Percentiles rank a stretch among this genome's conserved stretches.
Evolutionary conservation across 2,329 filamentous ascomycete genomes (phyloP).

Genomic region (Aspergillus amoenus): DNA sequence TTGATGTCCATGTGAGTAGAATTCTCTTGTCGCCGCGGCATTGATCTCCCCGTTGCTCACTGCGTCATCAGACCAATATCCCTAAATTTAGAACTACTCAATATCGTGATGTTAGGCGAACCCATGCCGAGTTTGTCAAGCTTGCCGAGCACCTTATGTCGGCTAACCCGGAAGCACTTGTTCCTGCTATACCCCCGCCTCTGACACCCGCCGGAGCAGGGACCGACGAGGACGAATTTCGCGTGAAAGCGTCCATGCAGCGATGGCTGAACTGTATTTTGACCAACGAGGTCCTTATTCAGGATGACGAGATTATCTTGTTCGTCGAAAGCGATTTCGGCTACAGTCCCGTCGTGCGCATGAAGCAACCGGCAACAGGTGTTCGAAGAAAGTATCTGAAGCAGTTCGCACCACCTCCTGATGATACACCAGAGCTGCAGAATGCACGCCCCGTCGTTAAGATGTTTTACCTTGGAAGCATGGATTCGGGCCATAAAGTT

Average conservation of each 20-base stretch:
- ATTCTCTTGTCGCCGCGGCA: background rate
- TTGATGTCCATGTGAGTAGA: slow-evolving; percentile 85
- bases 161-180: slow-evolving; percentile 92
- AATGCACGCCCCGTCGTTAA: slow-evolving; percentile 90
- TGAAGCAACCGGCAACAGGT: slow-evolving; percentile 95
- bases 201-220: slow-evolving; percentile 90
- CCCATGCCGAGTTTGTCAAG: slow-evolving; percentile 94
- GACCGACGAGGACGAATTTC: slow-evolving; percentile 89
- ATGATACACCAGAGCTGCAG: slow-evolving; percentile 92
- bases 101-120: slow-evolving; percentile 92
- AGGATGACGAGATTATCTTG: slow-evolving; percentile 94
- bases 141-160: slow-evolving; percentile 95
- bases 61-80: slow-evolving; percentile 77
- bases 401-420: slow-evolving; percentile 95
- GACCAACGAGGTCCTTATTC: slow-evolving; percentile 85
- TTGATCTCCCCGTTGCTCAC: slow-evolving; percentile 3
- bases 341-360: slow-evolving; percentile 91
- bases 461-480: slow-evolving; percentile 88
- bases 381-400: slow-evolving; percentile 94
- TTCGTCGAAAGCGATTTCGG: slow-evolving; percentile 99
- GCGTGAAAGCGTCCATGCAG: slow-evolving; percentile 87
- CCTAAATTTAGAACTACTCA: slow-evolving; percentile 96
- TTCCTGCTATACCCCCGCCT: slow-evolving; percentile 93
- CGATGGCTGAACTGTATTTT: slow-evolving; percentile 95
- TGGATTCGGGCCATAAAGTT: slow-evolving; percentile 97